Base-by-base conservation (phyloP, 805 yeast species). In the Wickerhamiella kurtzmanii region DNA sequence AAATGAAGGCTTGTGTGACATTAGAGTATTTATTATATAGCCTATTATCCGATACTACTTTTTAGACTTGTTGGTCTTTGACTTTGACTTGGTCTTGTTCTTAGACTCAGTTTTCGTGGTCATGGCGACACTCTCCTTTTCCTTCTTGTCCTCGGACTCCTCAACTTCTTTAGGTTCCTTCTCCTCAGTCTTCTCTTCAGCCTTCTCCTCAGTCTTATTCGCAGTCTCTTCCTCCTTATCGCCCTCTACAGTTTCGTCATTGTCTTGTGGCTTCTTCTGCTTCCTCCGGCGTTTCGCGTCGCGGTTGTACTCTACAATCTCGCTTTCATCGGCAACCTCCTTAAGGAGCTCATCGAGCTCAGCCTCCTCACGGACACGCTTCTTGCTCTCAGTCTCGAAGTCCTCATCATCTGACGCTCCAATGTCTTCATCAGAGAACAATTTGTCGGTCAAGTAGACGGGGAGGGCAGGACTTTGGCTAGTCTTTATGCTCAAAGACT, bases 401-500 rank as follows among this genome's bases (percentile, higher is more conserved):
- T 52, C 65, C 43, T 63, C 68, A 25, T 65, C 65, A 44, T 68
- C 60, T 11, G 65, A 67, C 41, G 60, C 56, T 6, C 65, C 62
- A 37, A 75, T 64, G 56, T 79, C 84, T 37, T 65, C 67, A 20
- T 74, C 79, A 22, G 50, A 47, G 52, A 56, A 62, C 44, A 80
- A 60, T 53, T 70, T 71, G 25, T 81, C 80, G 41, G 81, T 70
- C 59, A 79, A 76, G 65, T 70, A 92, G 50, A 92, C 69, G 41
- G 99, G 97, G 56, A 92, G 69, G 6, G 88, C 75, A 18, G 96
- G 95, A 18, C 95, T 84, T 38, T 65, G 63, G 48, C 70, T 67
- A 11, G 89, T 72, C 67, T 86, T 86, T 75, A 74, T 64, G 77
- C 81, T 60, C 76, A 72, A 41, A 13, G 68, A 53, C 28, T 67